A percentile compares a stretch with the other conserved stretches of the same genome.
Conservation (phyloP, 2,329 filamentous ascomycete genomes). For the Peltaster fructicola region DNA sequence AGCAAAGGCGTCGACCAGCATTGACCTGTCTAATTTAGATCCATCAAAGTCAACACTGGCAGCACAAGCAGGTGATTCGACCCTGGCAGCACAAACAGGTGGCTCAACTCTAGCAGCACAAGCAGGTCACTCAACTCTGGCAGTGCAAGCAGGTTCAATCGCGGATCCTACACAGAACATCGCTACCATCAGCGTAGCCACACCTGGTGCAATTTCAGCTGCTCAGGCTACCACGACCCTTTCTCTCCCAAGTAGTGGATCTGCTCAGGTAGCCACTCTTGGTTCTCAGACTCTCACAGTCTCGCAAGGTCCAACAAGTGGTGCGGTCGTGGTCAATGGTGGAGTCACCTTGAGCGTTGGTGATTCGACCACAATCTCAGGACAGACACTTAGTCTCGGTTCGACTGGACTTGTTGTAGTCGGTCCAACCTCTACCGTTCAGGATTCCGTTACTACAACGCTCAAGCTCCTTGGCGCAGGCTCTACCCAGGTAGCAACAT, state of each 20-base stretch:
- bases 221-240: neutral
- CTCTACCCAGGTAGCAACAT: neutral
- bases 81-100: too few relatives aligned
- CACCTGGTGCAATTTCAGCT: neutral
- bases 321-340: too few relatives aligned
- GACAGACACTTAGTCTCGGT: neutral
- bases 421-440: neutral
- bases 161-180: neutral
- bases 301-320: too few relatives aligned
- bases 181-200: neutral
- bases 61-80: too few relatives aligned
- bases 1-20: too few relatives aligned
- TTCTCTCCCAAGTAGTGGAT: neutral
- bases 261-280: neutral
- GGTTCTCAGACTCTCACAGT: too few relatives aligned
- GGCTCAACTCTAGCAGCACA: too few relatives aligned
- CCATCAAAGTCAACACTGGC: too few relatives aligned
- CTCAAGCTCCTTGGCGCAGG: neutral
- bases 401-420: neutral
- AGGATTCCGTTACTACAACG: neutral
- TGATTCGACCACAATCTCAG: neutral
- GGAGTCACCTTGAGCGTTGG: too few relatives aligned
- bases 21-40: too few relatives aligned
- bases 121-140: too few relatives aligned
- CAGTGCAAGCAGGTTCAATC: too few relatives aligned